Evolutionary conservation across 1,284 basidiomycete species (phyloP).

Genomic region (Pholiota adiposa): DNA sequence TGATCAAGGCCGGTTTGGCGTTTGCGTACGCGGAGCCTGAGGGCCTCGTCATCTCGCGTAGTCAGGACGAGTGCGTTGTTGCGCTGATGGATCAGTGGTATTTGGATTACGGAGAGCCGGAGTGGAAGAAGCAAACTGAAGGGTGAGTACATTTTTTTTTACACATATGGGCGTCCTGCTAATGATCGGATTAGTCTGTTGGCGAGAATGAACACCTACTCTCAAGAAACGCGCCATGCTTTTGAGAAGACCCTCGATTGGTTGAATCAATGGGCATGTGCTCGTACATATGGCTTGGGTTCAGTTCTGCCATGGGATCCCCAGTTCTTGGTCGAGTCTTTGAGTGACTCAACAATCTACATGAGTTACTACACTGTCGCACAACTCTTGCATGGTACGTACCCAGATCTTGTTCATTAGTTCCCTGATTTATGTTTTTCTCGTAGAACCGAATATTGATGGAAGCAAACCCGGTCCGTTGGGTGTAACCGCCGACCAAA

Average conservation of each 20-base stretch:
- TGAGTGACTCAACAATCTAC: constrained; percentile 98
- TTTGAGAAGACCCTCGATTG: constrained; percentile 94
- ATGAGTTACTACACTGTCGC: constrained; percentile 99
- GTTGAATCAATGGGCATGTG: constrained; percentile 99
- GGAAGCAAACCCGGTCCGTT: constrained; percentile 84
- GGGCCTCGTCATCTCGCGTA: constrained; percentile 88
- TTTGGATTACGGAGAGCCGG: constrained; percentile 93
- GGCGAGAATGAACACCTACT: constrained; percentile 89
- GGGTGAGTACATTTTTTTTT: constrained; percentile 53
- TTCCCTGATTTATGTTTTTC: background rate
- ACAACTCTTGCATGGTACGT: constrained; percentile 83
- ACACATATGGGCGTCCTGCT: no score
- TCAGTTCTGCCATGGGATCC: constrained; percentile 98
- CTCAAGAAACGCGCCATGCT: constrained; percentile 85
- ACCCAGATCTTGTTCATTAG: background rate
- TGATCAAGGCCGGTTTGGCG: constrained; percentile 83
- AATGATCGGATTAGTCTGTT: constrained; percentile 72
- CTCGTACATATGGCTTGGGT: constrained; percentile 94
- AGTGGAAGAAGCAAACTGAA: constrained; percentile 88
- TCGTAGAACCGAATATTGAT: constrained; percentile 69
- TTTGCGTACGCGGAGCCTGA: constrained; percentile 97
- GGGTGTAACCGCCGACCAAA: constrained; percentile 86
- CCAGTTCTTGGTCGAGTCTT: constrained; percentile 94
- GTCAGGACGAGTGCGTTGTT: constrained; percentile 95
- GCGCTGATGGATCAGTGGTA: constrained; percentile 99